These are phyloP conservation scores for Streptanthus diversifolius DNA, from an alignment of 345 rosid genomes.

Conservation along the genomic window DNA sequence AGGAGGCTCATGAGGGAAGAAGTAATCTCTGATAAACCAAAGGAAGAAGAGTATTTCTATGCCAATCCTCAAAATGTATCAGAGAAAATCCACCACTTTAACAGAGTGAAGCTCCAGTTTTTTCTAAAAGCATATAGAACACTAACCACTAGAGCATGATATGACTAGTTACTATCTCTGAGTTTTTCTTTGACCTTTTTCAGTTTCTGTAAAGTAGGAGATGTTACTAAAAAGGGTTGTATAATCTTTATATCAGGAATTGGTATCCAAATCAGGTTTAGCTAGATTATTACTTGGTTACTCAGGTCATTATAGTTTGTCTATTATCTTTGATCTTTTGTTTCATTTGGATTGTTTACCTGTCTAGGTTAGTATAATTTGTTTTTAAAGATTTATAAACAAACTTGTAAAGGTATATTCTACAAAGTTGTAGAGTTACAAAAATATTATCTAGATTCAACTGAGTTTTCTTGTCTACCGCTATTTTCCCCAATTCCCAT, in stretches of 20 bases:
- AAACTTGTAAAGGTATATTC: no score
- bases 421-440: no score
- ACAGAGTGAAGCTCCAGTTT: neutral
- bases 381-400: no score
- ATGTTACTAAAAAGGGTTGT: neutral
- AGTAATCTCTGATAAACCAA: constrained; percentile 64
- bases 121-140: neutral
- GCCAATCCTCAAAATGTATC: constrained; percentile 89
- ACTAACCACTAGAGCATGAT: constrained; percentile 9
- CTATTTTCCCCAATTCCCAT: no score
- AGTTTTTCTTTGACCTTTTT: neutral
- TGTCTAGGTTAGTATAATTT: no score
- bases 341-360: no score
- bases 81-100: constrained; percentile 31
- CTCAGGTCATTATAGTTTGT: no score
- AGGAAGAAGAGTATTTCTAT: constrained; percentile 95
- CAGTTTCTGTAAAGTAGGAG: neutral
- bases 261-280: neutral
- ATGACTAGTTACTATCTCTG: constrained; percentile 16
- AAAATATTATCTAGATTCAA: no score
- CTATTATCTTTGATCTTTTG: no score
- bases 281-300: no score
- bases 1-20: neutral
- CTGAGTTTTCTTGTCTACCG: no score
- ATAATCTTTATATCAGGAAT: neutral